These are phyloP conservation scores for Aspergillus fumigatiaffinis DNA, from an alignment of 2,329 filamentous ascomycete genomes.

Conservation along the genomic window DNA sequence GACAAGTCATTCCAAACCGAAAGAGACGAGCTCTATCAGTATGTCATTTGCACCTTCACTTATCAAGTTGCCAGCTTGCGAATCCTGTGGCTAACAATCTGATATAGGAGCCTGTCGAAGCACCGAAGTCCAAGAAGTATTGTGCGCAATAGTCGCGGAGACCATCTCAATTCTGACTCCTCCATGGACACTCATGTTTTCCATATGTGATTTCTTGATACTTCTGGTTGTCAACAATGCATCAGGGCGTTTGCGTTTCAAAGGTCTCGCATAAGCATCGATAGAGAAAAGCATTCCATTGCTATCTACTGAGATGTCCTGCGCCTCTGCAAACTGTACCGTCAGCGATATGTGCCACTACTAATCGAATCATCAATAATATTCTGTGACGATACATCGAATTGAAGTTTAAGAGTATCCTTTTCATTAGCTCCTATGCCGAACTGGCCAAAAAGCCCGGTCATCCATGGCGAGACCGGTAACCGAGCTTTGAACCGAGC, in stretches of 20 bases:
- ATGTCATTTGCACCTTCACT: conserved; percentile 4
- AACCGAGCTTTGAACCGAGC: background rate
- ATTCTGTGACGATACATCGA: background rate
- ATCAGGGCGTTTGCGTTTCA: background rate
- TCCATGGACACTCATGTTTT: background rate
- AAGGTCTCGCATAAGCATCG: background rate
- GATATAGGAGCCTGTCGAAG: background rate
- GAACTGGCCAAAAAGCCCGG: background rate
- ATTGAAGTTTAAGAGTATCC: background rate
- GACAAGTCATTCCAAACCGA: background rate
- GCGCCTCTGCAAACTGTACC: background rate
- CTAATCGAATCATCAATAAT: background rate
- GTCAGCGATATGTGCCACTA: background rate
- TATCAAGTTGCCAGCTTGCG: background rate
- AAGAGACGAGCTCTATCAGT: conserved; percentile 24
- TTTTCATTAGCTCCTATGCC: background rate
- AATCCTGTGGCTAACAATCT: background rate
- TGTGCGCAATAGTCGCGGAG: background rate
- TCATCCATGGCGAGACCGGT: background rate
- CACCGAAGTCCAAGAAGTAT: background rate
- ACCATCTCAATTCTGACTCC: background rate
- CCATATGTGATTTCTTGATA: background rate
- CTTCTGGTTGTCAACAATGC: background rate
- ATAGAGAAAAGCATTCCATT: background rate
- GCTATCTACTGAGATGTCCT: background rate